A percentile compares a stretch with the other conserved stretches of the same genome.
Conservation (phyloP, 176 grass and related monocot species). For the Rhynchospora tenuis region DNA sequence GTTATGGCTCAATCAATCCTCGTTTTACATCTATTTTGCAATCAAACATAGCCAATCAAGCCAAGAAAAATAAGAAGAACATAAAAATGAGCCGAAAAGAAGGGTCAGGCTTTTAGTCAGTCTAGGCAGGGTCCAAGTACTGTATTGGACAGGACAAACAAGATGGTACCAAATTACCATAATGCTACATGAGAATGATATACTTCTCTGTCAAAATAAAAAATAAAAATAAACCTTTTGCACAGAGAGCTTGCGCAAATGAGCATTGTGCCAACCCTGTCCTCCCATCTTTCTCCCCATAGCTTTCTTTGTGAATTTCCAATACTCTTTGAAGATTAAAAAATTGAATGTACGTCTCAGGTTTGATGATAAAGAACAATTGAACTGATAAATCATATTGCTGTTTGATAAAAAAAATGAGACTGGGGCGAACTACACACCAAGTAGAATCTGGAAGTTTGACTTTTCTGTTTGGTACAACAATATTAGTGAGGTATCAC, state of each 20-base stretch:
- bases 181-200: neutral
- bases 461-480: neutral
- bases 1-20: neutral
- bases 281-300: conserved; percentile 33
- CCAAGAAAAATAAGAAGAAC: neutral
- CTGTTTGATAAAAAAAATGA: neutral
- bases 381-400: too few species aligned
- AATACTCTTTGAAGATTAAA: conserved; percentile 23
- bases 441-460: neutral
- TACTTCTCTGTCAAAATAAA: neutral
- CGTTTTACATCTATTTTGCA: neutral
- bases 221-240: conserved; percentile 25
- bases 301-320: conserved; percentile 32
- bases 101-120: neutral
- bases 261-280: conserved; percentile 34
- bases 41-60: neutral
- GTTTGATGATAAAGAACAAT: neutral
- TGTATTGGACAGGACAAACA: neutral
- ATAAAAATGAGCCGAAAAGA: neutral
- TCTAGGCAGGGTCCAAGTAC: neutral
- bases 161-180: neutral
- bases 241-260: conserved; percentile 32
- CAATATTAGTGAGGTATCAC: neutral
- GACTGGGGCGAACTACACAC: neutral
- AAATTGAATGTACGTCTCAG: neutral